A percentile compares a stretch with the other conserved stretches of the same genome.
These are phyloP conservation scores for Polyplosphaeria fusca DNA, from an alignment of 495 filamentous ascomycete genomes.

Conservation along the genomic window DNA sequence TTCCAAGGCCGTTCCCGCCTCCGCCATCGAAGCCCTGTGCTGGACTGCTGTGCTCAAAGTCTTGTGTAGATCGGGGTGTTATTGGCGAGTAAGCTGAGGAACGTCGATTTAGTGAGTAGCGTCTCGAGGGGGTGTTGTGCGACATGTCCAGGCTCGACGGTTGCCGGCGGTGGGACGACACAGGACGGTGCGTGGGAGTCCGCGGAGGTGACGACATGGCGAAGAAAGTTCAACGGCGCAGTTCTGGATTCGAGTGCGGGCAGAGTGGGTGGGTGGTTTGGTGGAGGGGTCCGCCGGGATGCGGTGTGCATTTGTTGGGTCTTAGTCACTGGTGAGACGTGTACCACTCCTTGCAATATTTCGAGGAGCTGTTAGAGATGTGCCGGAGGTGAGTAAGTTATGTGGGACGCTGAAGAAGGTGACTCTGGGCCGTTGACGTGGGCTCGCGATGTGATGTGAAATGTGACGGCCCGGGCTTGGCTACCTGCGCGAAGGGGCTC, in stretches of 20 bases:
- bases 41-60: slow-evolving; percentile 37
- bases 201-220: slow-evolving; percentile 60
- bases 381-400: not conserved
- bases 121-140: slow-evolving; percentile 44
- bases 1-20: slow-evolving; percentile 56
- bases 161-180: slow-evolving; percentile 43
- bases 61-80: slow-evolving; percentile 53
- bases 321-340: slow-evolving; percentile 5
- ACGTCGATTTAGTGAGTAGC: slow-evolving; percentile 44
- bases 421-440: not conserved
- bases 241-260: not conserved
- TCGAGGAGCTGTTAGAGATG: not conserved
- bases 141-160: slow-evolving; percentile 61
- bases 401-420: not conserved
- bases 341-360: not conserved
- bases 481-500: not conserved
- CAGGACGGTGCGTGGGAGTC: slow-evolving; percentile 60
- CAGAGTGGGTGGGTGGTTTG: not conserved
- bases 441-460: not conserved
- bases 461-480: slow-evolving; percentile 17
- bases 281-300: not conserved
- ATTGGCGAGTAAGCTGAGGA: slow-evolving; percentile 51
- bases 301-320: slow-evolving; percentile 17
- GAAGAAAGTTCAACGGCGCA: not conserved
- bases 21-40: slow-evolving; percentile 41